phyloP scores from a whole-genome alignment of 129 eudicot species.

The Tagetes patula region DNA sequence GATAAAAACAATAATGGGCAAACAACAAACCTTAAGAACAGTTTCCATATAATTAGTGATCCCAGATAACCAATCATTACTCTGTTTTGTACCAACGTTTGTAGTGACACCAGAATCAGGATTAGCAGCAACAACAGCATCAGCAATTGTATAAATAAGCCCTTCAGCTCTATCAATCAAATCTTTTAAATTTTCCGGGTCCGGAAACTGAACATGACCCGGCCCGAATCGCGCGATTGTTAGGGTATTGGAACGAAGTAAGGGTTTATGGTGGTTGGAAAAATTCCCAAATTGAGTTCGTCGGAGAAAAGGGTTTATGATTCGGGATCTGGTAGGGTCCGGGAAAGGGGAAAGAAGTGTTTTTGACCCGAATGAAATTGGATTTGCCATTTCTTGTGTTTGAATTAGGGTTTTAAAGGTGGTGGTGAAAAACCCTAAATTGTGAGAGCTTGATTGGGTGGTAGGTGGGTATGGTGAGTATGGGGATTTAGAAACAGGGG shows the following conservation, averaged over 20 bases:
- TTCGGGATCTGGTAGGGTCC: conserved; percentile 39
- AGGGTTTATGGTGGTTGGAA: conserved; percentile 31
- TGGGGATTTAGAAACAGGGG: conserved; percentile 8
- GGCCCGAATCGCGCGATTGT: conserved; percentile 67
- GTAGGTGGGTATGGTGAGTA: not conserved
- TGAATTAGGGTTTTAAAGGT: conserved; percentile 23
- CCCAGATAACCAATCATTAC: conserved; percentile 86
- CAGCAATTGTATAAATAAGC: conserved; percentile 71
- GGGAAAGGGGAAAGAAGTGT: conserved; percentile 49
- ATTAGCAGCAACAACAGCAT: conserved; percentile 65
- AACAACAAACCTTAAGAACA: conserved; percentile 66
- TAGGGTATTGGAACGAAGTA: conserved; percentile 33
- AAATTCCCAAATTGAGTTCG: conserved; percentile 38
- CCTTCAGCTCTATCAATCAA: conserved; percentile 71
- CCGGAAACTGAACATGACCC: conserved; percentile 60
- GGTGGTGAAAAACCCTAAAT: conserved; percentile 26
- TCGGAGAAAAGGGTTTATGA: conserved; percentile 44
- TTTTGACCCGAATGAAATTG: conserved; percentile 46
- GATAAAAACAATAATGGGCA: not conserved
- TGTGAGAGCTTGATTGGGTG: conserved; percentile 5
- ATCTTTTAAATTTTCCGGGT: conserved; percentile 58
- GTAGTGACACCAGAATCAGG: conserved; percentile 39
- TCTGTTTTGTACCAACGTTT: conserved; percentile 46
- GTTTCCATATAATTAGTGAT: conserved; percentile 73
- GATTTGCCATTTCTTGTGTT: conserved; percentile 43